Conservation (phyloP, 1,284 basidiomycete species). For the Boletus mariae region DNA sequence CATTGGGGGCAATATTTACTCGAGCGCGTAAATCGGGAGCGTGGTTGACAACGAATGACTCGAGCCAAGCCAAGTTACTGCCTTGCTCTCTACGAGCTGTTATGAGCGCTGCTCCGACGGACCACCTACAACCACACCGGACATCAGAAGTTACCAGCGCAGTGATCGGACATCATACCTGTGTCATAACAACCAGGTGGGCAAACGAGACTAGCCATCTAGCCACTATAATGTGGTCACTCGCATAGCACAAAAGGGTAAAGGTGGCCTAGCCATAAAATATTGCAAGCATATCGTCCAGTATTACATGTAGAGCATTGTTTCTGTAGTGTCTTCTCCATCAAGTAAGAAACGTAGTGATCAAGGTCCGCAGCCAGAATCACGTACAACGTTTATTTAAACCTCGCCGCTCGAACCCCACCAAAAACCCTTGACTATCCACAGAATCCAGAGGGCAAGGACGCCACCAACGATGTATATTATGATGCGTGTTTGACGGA, state of each 20-base stretch:
- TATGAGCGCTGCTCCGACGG: neutral
- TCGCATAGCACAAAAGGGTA: neutral
- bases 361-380: neutral
- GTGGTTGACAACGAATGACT: too few relatives aligned
- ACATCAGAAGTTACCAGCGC: neutral
- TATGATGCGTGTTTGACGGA: slow-evolving; percentile 66
- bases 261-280: neutral
- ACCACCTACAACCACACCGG: neutral
- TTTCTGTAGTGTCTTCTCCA: neutral
- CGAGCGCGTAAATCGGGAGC: too few relatives aligned
- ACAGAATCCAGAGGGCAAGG: slow-evolving; percentile 44
- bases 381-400: slow-evolving; percentile 16
- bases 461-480: slow-evolving; percentile 49
- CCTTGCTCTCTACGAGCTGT: neutral
- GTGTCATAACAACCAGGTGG: neutral
- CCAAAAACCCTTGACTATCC: slow-evolving; percentile 31
- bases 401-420: slow-evolving; percentile 21
- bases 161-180: neutral
- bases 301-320: slow-evolving; percentile 7
- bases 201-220: neutral
- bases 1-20: too few relatives aligned
- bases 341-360: neutral
- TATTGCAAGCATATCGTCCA: slow-evolving; percentile 1
- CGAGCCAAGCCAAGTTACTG: too few relatives aligned
- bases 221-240: neutral